These are phyloP conservation scores for Aphanomyces astaci DNA, from an alignment of 352 stramenopile species.

Conservation along the genomic window DNA sequence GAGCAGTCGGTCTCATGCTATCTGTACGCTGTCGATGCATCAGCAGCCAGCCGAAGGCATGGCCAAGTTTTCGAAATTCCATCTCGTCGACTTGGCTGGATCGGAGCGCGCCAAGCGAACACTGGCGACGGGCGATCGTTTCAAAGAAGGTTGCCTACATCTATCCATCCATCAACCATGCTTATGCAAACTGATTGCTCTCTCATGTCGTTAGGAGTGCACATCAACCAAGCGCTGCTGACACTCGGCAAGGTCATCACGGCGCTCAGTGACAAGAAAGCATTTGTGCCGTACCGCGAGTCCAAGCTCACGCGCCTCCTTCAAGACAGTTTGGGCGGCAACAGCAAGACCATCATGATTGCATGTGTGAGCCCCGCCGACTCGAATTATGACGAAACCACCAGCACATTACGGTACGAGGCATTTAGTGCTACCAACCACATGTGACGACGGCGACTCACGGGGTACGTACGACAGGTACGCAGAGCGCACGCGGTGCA, in stretches of 20 bases:
- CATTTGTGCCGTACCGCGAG: constrained; percentile 84
- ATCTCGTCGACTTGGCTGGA: constrained; percentile 93
- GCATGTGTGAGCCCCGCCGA: constrained; percentile 72
- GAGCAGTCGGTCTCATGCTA: constrained; percentile 82
- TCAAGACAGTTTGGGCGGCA: constrained; percentile 82
- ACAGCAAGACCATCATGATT: constrained; percentile 90
- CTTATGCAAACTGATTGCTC: neutral
- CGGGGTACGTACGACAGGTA: too few species aligned
- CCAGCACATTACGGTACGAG: constrained; percentile 89
- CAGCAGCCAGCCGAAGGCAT: constrained; percentile 34
- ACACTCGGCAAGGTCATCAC: constrained; percentile 94
- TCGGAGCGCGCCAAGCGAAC: constrained; percentile 90
- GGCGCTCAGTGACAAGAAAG: constrained; percentile 72
- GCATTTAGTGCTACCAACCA: too few species aligned
- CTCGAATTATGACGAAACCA: constrained; percentile 89
- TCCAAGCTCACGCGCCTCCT: constrained; percentile 87
- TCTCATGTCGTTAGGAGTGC: constrained; percentile 32
- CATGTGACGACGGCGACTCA: too few species aligned
- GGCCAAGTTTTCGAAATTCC: constrained; percentile 78
- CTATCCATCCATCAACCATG: neutral
- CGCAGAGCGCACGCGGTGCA: constrained; percentile 95
- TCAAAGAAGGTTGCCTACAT: constrained; percentile 75
- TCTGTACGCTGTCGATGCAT: constrained; percentile 84
- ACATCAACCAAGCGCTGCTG: constrained; percentile 93
- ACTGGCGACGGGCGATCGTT: constrained; percentile 66